Evolutionary conservation across 306 rosid species (phyloP).

Genomic region (Macrotyloma uniflorum): DNA sequence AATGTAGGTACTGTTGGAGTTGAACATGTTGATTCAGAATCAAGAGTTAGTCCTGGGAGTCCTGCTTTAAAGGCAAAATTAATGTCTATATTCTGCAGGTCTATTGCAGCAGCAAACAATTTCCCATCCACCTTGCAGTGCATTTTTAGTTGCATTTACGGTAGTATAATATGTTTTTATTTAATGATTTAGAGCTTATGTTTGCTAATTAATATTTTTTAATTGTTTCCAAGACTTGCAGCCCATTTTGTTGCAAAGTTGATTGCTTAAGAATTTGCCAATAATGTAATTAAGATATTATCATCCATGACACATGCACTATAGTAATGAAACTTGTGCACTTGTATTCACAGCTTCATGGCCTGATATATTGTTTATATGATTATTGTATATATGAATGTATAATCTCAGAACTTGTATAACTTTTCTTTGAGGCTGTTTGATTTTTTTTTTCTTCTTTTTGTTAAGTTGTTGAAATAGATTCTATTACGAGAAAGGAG

Average conservation of each 20-base stretch:
- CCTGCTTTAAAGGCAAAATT: slow-evolving; percentile 77
- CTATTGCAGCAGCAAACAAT: slow-evolving; percentile 90
- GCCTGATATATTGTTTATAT: slow-evolving; percentile 2
- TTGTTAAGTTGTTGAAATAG: background rate
- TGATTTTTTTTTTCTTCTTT: background rate
- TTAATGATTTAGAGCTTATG: slow-evolving; percentile 20
- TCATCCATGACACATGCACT: background rate
- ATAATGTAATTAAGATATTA: slow-evolving; percentile 2
- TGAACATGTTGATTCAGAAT: slow-evolving; percentile 65
- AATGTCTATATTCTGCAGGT: slow-evolving; percentile 92
- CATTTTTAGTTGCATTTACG: slow-evolving; percentile 93
- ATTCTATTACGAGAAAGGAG: slow-evolving; percentile 7
- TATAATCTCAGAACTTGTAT: background rate
- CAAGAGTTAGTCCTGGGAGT: slow-evolving; percentile 76
- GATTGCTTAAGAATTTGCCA: slow-evolving; percentile 19
- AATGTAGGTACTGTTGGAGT: slow-evolving; percentile 73
- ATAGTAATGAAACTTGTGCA: slow-evolving; percentile 1
- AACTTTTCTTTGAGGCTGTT: background rate
- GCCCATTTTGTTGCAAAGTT: slow-evolving; percentile 29
- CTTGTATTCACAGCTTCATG: background rate
- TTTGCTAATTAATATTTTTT: slow-evolving; percentile 33
- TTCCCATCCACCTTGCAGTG: slow-evolving; percentile 95
- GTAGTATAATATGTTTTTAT: slow-evolving; percentile 48
- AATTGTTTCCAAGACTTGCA: slow-evolving; percentile 3
- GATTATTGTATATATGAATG: background rate